A percentile compares a stretch with the other conserved stretches of the same genome.
Conservation (phyloP, 306 rosid species). For the Calophaca sinica region DNA sequence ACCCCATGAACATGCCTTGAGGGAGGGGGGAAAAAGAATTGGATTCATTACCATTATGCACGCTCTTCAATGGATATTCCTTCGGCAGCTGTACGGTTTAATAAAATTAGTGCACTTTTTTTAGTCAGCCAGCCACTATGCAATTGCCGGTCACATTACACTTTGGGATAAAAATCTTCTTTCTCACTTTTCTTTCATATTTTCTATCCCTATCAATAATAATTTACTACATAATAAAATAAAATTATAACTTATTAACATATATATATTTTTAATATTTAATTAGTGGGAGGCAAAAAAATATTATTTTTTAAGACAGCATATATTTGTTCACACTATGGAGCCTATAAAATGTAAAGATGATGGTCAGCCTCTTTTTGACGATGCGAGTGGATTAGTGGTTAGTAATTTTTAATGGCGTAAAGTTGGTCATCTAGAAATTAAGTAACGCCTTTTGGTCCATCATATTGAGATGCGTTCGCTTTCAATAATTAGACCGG, state of each 20-base stretch:
- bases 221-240: too few species aligned
- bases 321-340: too few species aligned
- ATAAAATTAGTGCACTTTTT: neutral
- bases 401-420: neutral
- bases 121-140: slow-evolving; percentile 12
- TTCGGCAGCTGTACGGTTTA: slow-evolving; percentile 35
- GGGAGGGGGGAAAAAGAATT: slow-evolving; percentile 1
- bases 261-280: too few species aligned
- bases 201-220: too few species aligned
- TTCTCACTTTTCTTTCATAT: too few species aligned
- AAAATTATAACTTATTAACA: too few species aligned
- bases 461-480: slow-evolving; percentile 27
- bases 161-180: too few species aligned
- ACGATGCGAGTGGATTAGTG: neutral
- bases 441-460: slow-evolving; percentile 33
- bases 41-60: slow-evolving; percentile 40
- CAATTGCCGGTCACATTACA: neutral
- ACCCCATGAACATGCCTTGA: slow-evolving; percentile 15
- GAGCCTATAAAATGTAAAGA: neutral
- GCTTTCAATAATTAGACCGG: slow-evolving; percentile 33
- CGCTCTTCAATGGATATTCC: slow-evolving; percentile 37
- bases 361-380: slow-evolving; percentile 8
- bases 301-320: too few species aligned
- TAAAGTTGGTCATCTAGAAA: slow-evolving; percentile 34
- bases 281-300: too few species aligned